Percentiles rank a stretch among this genome's conserved stretches.
Evolutionary conservation across 257 asterid genomes (phyloP).

Genomic region (Solanum chilense): DNA sequence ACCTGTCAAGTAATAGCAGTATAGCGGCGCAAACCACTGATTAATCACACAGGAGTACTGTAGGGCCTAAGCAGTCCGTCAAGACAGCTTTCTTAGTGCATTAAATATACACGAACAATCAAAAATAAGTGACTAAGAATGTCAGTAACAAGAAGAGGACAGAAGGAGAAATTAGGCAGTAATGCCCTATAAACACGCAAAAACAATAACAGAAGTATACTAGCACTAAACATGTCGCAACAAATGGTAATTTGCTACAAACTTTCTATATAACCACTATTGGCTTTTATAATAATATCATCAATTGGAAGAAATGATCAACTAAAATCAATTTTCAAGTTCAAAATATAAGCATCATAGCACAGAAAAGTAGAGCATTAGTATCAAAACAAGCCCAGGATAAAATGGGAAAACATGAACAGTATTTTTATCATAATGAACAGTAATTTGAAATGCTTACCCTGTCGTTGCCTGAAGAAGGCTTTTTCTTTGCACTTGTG

Average conservation of each 20-base stretch:
- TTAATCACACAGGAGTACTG: neutral
- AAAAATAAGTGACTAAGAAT: neutral
- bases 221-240: neutral
- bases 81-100: neutral
- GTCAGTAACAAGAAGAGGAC: neutral
- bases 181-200: neutral
- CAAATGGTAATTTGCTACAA: neutral
- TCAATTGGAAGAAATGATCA: neutral
- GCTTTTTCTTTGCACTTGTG: constrained; percentile 53
- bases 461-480: constrained; percentile 38
- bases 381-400: neutral
- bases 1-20: constrained; percentile 26
- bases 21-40: neutral
- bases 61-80: neutral
- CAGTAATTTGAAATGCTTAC: constrained; percentile 14
- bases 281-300: neutral
- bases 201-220: neutral
- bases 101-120: neutral
- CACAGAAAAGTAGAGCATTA: neutral
- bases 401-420: neutral
- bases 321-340: neutral
- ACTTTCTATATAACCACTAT: neutral
- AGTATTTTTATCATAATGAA: neutral
- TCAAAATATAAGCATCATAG: neutral
- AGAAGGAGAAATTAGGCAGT: neutral